These are phyloP conservation scores for Oryza brachyantha DNA, from an alignment of 176 grass and related monocot genomes.

Conservation along the genomic window DNA sequence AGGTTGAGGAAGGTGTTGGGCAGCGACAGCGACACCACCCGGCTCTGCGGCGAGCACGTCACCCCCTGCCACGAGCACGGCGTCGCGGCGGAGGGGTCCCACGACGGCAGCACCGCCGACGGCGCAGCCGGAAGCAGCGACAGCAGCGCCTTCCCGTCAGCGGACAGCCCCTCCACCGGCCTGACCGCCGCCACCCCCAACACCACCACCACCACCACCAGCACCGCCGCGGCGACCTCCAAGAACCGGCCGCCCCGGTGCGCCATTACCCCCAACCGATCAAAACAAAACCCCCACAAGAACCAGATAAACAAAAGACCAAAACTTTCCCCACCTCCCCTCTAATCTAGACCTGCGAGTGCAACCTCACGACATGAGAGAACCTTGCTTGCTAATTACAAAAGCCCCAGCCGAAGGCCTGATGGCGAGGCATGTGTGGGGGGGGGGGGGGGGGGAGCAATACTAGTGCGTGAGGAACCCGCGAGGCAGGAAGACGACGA, in stretches of 20 bases:
- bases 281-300: conserved; percentile 18
- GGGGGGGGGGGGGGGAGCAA: too few species aligned
- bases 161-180: conserved; percentile 36
- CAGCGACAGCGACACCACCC: conserved; percentile 79
- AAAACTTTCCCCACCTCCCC: not conserved
- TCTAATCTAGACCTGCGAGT: conserved; percentile 3
- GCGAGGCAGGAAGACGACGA: not conserved
- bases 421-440: conserved; percentile 57
- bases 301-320: not conserved
- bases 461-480: conserved; percentile 29
- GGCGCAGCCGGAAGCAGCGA: conserved; percentile 58
- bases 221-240: not conserved
- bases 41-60: conserved; percentile 82
- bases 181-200: not conserved
- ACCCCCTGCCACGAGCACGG: conserved; percentile 91
- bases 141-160: conserved; percentile 65
- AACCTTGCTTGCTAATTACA: conserved; percentile 6
- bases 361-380: conserved; percentile 31
- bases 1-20: conserved; percentile 97
- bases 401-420: not conserved
- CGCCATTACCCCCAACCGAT: conserved; percentile 35
- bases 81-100: conserved; percentile 54
- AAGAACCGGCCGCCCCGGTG: not conserved
- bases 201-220: not conserved
- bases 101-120: conserved; percentile 63